These are phyloP conservation scores for Diutina sp. DNA, from an alignment of 1,139 yeast genomes.

Conservation along the genomic window DNA sequence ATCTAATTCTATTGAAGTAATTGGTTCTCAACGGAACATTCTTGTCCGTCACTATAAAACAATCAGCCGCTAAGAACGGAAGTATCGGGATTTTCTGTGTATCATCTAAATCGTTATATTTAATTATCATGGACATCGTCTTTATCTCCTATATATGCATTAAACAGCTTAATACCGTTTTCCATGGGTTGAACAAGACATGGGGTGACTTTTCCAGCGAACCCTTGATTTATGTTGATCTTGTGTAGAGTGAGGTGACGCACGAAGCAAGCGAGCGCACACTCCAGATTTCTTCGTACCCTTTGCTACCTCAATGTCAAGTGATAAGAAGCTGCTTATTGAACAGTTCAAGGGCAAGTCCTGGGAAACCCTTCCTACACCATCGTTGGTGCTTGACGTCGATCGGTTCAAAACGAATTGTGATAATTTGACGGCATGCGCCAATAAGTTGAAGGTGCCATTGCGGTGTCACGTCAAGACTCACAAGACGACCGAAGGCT, in stretches of 20 bases:
- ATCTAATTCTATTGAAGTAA: too few species aligned
- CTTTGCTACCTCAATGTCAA: neutral
- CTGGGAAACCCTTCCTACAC: conserved; percentile 35
- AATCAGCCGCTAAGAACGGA: too few species aligned
- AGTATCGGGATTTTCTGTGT: too few species aligned
- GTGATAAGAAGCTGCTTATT: conserved; percentile 13
- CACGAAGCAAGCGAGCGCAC: neutral
- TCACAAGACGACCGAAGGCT: conserved; percentile 41
- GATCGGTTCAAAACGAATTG: conserved; percentile 14
- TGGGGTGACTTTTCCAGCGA: neutral
- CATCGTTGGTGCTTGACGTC: conserved; percentile 34
- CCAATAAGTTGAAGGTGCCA: conserved; percentile 15
- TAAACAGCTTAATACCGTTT: too few species aligned
- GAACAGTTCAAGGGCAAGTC: conserved; percentile 14
- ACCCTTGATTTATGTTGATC: neutral
- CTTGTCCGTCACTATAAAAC: too few species aligned
- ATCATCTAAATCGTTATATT: too few species aligned
- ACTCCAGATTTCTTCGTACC: neutral
- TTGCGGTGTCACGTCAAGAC: conserved; percentile 70
- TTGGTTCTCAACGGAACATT: too few species aligned
- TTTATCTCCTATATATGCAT: too few species aligned
- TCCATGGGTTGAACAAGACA: neutral
- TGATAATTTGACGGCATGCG: conserved; percentile 19
- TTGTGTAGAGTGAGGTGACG: neutral
- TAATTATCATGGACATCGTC: too few species aligned